These are phyloP conservation scores for Mycena citricolor DNA, from an alignment of 1,284 basidiomycete species.

Conservation along the genomic window DNA sequence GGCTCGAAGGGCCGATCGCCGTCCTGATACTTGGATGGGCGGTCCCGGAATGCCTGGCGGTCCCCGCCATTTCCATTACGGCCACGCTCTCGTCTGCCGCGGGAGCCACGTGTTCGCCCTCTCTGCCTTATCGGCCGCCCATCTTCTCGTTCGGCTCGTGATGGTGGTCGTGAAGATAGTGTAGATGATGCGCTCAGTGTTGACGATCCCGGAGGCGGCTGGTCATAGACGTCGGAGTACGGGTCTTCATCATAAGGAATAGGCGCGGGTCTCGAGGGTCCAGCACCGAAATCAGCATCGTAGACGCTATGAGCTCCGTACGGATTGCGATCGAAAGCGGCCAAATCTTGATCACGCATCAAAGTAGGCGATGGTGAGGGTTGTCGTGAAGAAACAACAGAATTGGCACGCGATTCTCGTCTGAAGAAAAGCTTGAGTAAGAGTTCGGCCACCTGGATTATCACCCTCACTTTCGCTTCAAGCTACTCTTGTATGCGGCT, in stretches of 20 bases:
- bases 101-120: slow-evolving; percentile 26
- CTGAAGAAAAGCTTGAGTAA: slow-evolving; percentile 32
- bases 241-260: slow-evolving; percentile 77
- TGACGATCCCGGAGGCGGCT: not conserved
- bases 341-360: slow-evolving; percentile 54
- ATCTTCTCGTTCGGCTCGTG: slow-evolving; percentile 29
- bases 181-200: slow-evolving; percentile 15
- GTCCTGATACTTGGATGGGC: slow-evolving; percentile 12
- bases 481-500: slow-evolving; percentile 58
- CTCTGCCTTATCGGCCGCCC: slow-evolving; percentile 30
- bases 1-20: slow-evolving; percentile 31
- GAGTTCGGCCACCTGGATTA: slow-evolving; percentile 10
- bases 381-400: slow-evolving; percentile 48
- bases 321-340: slow-evolving; percentile 51
- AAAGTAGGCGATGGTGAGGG: slow-evolving; percentile 52
- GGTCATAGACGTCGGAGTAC: slow-evolving; percentile 51
- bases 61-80: slow-evolving; percentile 13
- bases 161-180: slow-evolving; percentile 13
- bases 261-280: slow-evolving; percentile 59
- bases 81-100: slow-evolving; percentile 23
- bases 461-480: slow-evolving; percentile 37
- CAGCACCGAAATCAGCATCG: slow-evolving; percentile 57
- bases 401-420: slow-evolving; percentile 47
- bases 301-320: slow-evolving; percentile 65
- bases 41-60: slow-evolving; percentile 11